Evolutionary conservation across 1,139 yeast species (phyloP).

Genomic region (Suhomyces bolitotheri): DNA sequence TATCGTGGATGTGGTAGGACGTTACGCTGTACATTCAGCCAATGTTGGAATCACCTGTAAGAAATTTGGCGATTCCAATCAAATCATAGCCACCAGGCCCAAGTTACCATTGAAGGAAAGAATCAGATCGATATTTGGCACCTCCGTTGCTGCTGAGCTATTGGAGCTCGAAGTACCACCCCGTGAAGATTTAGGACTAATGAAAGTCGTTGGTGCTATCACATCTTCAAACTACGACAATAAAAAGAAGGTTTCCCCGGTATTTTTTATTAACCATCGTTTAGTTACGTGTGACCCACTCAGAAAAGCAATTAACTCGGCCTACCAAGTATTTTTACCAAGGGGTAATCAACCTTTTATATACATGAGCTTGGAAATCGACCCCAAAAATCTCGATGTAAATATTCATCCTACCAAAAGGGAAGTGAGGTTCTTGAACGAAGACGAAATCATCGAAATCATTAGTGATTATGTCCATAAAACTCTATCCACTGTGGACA

Average conservation of each 20-base stretch:
- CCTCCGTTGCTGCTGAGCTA: constrained; percentile 65
- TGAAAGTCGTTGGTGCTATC: constrained; percentile 56
- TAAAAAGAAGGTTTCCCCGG: constrained; percentile 65
- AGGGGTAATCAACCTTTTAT: constrained; percentile 80
- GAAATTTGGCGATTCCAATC: constrained; percentile 67
- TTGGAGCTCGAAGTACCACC: constrained; percentile 39
- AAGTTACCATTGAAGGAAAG: constrained; percentile 56
- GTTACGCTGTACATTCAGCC: constrained; percentile 75
- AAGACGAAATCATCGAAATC: constrained; percentile 77
- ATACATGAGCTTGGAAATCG: constrained; percentile 65
- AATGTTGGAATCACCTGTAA: constrained; percentile 78
- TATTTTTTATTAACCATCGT: constrained; percentile 83
- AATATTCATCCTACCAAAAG: constrained; percentile 95
- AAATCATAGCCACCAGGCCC: constrained; percentile 55
- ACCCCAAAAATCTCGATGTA: constrained; percentile 78
- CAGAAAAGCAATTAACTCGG: constrained; percentile 63
- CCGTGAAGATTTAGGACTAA: constrained; percentile 41
- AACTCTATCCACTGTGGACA: constrained; percentile 59
- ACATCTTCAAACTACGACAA: constrained; percentile 73
- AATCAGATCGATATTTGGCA: constrained; percentile 73
- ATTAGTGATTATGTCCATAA: constrained; percentile 54
- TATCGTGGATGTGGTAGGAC: constrained; percentile 79
- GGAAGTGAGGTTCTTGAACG: constrained; percentile 83
- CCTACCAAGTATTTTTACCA: constrained; percentile 70
- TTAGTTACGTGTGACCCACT: constrained; percentile 82